phyloP scores from a whole-genome alignment of 2,329 filamentous ascomycete species.

The Aschersonia sp. region DNA sequence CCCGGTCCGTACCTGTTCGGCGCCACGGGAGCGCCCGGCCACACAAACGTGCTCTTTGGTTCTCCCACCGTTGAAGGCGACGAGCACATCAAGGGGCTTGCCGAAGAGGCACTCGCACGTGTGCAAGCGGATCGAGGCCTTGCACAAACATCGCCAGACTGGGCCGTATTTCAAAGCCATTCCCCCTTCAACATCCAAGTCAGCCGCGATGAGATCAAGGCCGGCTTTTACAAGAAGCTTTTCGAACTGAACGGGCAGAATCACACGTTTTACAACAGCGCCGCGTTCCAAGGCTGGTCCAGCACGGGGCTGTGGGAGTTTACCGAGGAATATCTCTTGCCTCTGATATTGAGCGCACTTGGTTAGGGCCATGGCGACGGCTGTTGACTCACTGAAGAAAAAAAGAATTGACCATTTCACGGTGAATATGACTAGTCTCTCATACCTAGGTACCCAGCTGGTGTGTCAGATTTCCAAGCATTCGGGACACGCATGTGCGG shows the following conservation, averaged over 20 bases:
- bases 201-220: slow-evolving; percentile 8
- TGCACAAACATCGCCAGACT: slow-evolving; percentile 2
- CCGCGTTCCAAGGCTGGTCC: not conserved
- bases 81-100: not conserved
- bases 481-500: no score
- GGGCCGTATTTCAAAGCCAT: slow-evolving; percentile 10
- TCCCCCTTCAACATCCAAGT: slow-evolving; percentile 10
- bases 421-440: no score
- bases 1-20: not conserved
- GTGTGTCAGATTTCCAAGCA: no score
- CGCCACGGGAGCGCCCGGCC: not conserved
- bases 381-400: not conserved
- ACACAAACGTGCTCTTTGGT: not conserved
- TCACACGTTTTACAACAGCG: slow-evolving; percentile 15
- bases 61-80: not conserved
- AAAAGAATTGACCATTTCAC: no score
- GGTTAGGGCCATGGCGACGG: not conserved
- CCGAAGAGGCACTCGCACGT: not conserved
- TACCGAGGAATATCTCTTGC: not conserved
- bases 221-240: slow-evolving; percentile 13
- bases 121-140: not conserved
- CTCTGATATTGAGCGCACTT: not conserved
- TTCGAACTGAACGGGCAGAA: slow-evolving; percentile 12
- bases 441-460: no score
- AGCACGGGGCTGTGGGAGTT: not conserved